phyloP scores from a whole-genome alignment of 1,284 basidiomycete genomes.

The Wolfiporia cocos region DNA sequence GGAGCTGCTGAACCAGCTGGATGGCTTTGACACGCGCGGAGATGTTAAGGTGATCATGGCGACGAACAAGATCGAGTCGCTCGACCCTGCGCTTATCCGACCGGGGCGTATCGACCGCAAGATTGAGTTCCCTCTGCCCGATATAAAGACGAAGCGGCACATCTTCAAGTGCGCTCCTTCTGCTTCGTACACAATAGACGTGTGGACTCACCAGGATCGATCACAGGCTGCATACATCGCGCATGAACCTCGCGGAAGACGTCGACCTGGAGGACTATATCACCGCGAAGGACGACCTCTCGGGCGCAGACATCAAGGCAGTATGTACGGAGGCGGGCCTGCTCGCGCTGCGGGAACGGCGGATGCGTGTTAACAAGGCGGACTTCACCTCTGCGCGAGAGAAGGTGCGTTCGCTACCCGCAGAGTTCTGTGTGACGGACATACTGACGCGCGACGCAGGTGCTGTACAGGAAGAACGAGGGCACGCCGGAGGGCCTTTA shows the following conservation, averaged over 20 bases:
- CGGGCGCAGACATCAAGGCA: constrained; percentile 98
- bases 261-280: constrained; percentile 97
- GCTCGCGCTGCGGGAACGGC: constrained; percentile 87
- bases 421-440: neutral
- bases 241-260: constrained; percentile 90
- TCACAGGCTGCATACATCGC: constrained; percentile 82
- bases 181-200: no score
- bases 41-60: constrained; percentile 99
- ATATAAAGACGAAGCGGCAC: constrained; percentile 95
- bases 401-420: constrained; percentile 51
- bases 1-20: constrained; percentile 96
- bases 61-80: constrained; percentile 89
- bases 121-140: constrained; percentile 94
- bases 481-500: constrained; percentile 85
- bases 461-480: constrained; percentile 90
- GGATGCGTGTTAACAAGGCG: constrained; percentile 94
- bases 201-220: constrained; percentile 3
- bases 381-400: constrained; percentile 87
- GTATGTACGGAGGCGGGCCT: constrained; percentile 97
- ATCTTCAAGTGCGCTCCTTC: constrained; percentile 78
- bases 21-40: constrained; percentile 98
- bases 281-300: constrained; percentile 94
- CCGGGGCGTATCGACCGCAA: constrained; percentile 99
- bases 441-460: constrained; percentile 36
- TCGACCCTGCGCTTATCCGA: constrained; percentile 97